Base-by-base conservation (phyloP, 1,284 basidiomycete species). In the Trametes sp. region DNA sequence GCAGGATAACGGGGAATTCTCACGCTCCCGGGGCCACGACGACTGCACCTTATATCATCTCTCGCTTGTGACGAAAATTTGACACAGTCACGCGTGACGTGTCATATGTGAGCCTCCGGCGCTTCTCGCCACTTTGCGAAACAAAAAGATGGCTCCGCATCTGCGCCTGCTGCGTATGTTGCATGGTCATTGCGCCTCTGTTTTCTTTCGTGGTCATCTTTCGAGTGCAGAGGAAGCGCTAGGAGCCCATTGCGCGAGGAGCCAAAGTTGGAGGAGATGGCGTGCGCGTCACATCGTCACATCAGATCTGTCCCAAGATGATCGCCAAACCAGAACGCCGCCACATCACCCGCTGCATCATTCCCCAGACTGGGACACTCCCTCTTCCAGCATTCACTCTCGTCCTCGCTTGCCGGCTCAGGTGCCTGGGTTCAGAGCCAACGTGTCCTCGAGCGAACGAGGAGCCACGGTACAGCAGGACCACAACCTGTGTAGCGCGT, bases 11-110 rank as follows among this genome's bases (percentile, higher is more conserved):
- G 77, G 76, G 77, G 74, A 72, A 72, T 78, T 78, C 76, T 78
- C 77, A 77, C 77, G 77, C 72, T 69, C 65, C 67, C 68, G 69
- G 69, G 54, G 71, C 72, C 71, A 70, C 73, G 71, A 70, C 72
- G 65, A 73, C 72, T 71, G 72, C 69, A 73, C 77, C 76, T 76
- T 78, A 77, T 78, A 78, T 76, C 77, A 76, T 69, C 72, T 70
- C 65, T 65, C 63, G 70, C 66, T 68, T 72, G 77, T 77, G 76
- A 77, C 77, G 71, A 60, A 76, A 76, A 76, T 74, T 76, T 73
- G 74, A 66, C 68, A 57, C 54, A 63, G 73, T 75, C 72, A 75
- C 75, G 72, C 72, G 76, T 77, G 73, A 77, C 75, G 35, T 54
- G 69, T 70, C 70, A 72, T 69, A 63, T 57, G 63, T 63, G 63